These are phyloP conservation scores for Schizosaccharomyces lindneri DNA, from an alignment of 805 yeast species.

Conservation along the genomic window DNA sequence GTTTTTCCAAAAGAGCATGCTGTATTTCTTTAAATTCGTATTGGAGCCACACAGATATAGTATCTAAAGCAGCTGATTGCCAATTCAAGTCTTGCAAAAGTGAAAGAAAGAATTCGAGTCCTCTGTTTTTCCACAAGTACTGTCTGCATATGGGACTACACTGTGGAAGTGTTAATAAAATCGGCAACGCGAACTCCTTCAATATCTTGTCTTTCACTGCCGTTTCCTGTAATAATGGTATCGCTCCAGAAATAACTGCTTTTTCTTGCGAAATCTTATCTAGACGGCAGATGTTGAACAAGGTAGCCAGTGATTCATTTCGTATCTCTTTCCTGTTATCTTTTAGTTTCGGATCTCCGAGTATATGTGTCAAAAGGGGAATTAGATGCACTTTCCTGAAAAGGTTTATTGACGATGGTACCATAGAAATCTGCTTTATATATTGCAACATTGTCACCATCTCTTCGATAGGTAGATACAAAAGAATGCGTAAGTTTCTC, in stretches of 20 bases:
- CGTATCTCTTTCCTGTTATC: constrained; percentile 17
- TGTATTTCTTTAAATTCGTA: constrained; percentile 10
- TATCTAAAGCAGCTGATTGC: constrained; percentile 31
- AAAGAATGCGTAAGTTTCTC: constrained; percentile 11
- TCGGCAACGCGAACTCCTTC: constrained; percentile 28
- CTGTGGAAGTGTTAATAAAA: constrained; percentile 28
- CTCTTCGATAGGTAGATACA: constrained; percentile 11
- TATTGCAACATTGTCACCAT: constrained; percentile 22
- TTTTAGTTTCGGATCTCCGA: constrained; percentile 8
- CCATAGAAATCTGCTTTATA: constrained; percentile 14
- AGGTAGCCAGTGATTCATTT: constrained; percentile 23
- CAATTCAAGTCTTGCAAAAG: constrained; percentile 28
- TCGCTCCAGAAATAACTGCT: constrained; percentile 22
- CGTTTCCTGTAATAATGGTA: constrained; percentile 21
- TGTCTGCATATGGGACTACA: constrained; percentile 19
- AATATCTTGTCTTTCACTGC: constrained; percentile 20
- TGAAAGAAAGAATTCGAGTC: constrained; percentile 17
- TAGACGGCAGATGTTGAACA: constrained; percentile 28
- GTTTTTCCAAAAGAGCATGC: constrained; percentile 4
- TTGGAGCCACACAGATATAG: constrained; percentile 18
- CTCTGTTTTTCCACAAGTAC: constrained; percentile 17
- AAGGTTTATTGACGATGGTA: constrained; percentile 10
- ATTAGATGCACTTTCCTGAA: constrained; percentile 18
- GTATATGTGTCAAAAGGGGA: constrained; percentile 19
- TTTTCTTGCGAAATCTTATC: constrained; percentile 22